Conservation (phyloP, 352 stramenopile genomes). For the Globisporangium takayamanum region DNA sequence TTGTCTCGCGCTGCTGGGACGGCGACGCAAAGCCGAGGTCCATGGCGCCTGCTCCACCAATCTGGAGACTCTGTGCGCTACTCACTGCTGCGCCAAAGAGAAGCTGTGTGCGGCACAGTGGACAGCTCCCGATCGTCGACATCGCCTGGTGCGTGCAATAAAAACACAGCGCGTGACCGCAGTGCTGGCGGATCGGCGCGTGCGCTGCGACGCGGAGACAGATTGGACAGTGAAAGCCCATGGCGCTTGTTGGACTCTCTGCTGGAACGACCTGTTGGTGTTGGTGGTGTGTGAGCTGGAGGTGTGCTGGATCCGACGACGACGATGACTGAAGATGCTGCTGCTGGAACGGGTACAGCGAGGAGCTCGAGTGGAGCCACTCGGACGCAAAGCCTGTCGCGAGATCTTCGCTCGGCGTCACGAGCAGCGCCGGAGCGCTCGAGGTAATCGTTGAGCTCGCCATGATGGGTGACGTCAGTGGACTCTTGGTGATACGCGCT, state of each 20-base stretch:
- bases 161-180: conserved; percentile 43
- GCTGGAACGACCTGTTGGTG: conserved; percentile 5
- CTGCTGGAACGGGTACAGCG: conserved; percentile 6
- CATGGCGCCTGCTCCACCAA: not conserved
- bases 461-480: conserved; percentile 5
- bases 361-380: not conserved
- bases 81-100: conserved; percentile 19
- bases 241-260: not conserved
- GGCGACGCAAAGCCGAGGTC: not conserved
- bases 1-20: not conserved
- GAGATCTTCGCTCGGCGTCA: conserved; percentile 8
- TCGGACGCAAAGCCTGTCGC: conserved; percentile 1
- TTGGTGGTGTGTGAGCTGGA: conserved; percentile 1
- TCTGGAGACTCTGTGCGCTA: not conserved
- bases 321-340: not conserved
- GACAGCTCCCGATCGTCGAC: conserved; percentile 29
- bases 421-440: not conserved
- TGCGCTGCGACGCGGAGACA: conserved; percentile 31
- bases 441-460: not conserved
- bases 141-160: conserved; percentile 46
- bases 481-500: conserved; percentile 5
- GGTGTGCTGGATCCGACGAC: conserved; percentile 1
- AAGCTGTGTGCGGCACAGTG: conserved; percentile 43
- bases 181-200: conserved; percentile 38
- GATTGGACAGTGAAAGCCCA: conserved; percentile 32